Evolutionary conservation across 495 filamentous ascomycete genomes (phyloP), one percentile per base, ranked within the genome.

Genomic region (Apodospora peruviana): DNA sequence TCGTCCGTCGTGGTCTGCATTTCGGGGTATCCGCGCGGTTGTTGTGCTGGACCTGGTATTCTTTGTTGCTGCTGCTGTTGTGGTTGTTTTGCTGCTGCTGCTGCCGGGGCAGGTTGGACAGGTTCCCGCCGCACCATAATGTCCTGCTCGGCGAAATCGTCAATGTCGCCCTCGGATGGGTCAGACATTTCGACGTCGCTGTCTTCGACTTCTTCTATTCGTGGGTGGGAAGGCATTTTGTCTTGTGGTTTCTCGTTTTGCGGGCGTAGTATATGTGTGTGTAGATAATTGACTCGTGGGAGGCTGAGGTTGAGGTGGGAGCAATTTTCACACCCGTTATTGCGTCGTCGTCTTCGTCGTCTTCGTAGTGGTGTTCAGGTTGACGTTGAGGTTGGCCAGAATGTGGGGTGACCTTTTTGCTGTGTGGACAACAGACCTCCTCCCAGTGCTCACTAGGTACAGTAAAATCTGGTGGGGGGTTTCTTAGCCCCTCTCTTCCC

Each of bases 131-230:
- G 39, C 22, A 35, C 38, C 38, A 76, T 49, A 60, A 76, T 76
- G 64, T 76, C 72, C 35, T 64, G 57, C 25, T 75, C 72, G 47
- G 61, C 61, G 48, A 80, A 78, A 61, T 80, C 76, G 58, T 74
- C 69, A 48, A 84, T 78, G 67, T 85, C 79, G 56, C 71, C 76
- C 48, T 90, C 85, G 42, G 80, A 80, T 41, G 89, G 87, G 62
- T 90, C 89, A 19, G 88, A 83, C 62, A 84, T 80, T 50, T 82
- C 79, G 45, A 78, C 80, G 64, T 90, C 87, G 50, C 79, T 85
- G 73, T 91, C 88, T 25, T 76, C 84, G 47, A 96, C 80, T 68
- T 96, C 91, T 76, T 97, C 91, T 61, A 97, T 81, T 37, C 82
- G 85, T 40, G 90, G 81, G 68, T 91, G 77, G 29, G 90, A 88